Base-by-base conservation (phyloP, 257 asterid genomes). In the Agastache rugosa region DNA sequence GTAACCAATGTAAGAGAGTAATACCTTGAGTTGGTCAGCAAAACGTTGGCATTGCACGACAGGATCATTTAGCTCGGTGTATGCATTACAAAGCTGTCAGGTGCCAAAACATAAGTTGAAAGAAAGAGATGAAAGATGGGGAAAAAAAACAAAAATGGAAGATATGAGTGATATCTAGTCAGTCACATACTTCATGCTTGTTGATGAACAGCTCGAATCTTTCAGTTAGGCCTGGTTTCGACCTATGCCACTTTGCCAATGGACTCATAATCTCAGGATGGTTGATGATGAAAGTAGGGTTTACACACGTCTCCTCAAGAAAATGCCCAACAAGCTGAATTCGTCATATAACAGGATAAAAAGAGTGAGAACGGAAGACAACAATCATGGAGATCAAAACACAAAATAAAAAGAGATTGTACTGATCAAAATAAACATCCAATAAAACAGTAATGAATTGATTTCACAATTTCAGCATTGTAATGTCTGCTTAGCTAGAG, bases 251-350 rank as follows among this genome's bases (percentile, higher is more conserved):
- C 85, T 94, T 94, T 9, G 98, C 98, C 79, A 94, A 83, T 17
- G 98, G 98, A 72, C 96, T 88, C 98, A 91, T 94, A 74, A 91
- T 86, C 83, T 93, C 97, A 5, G 98, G 98, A 84, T 93, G 98
- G 83, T 93, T 91, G 84, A 91, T 93, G 60, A 93, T 90, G 75
- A 90, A 91, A 37, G 97, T 31, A 45, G 99, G 99, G 74, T 92
- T 90, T 2, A 75, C 80, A 74, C 97, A 92, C 8, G 92, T 92
- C 86, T 82, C 98, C 84, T 94, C 98, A 8, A 94, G 89, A 80
- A 94, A 94, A 80, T 92, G 96, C 17, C 98, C 97, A 29, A 92
- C 95, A 80, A 94, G 98, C 98, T 93, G 86, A 51, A 72, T 12
- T 34, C 39, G 41, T 15, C 63, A 27, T 31, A 16, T 39, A 78